A percentile compares a stretch with the other conserved stretches of the same genome.
Evolutionary conservation across 2,329 filamentous ascomycete species (phyloP).

Genomic region (Alternaria brassicicola): DNA sequence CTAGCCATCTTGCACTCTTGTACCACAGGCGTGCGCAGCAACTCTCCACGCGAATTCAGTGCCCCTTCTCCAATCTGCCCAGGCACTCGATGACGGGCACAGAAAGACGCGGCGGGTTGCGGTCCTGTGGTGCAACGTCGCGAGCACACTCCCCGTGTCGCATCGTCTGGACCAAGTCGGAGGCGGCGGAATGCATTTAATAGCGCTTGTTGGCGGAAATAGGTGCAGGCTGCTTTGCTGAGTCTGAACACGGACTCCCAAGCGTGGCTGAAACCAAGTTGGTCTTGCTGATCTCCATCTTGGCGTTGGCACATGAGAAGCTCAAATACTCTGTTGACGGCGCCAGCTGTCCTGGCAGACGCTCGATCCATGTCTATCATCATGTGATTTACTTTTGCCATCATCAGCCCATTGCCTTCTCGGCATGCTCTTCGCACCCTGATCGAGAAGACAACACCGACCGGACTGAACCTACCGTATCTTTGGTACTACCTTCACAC

Average conservation of each 20-base stretch:
- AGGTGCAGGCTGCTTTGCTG: slow-evolving; percentile 14
- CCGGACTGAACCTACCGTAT: neutral
- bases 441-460: neutral
- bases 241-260: slow-evolving; percentile 16
- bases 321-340: slow-evolving; percentile 4
- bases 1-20: slow-evolving; percentile 4
- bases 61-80: neutral
- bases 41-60: slow-evolving; percentile 9
- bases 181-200: slow-evolving; percentile 6
- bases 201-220: slow-evolving; percentile 19
- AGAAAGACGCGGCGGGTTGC: slow-evolving; percentile 1
- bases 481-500: neutral
- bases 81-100: slow-evolving; percentile 5
- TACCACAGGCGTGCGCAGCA: slow-evolving; percentile 5
- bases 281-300: slow-evolving; percentile 28
- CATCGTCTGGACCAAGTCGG: slow-evolving; percentile 2
- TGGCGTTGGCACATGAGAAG: slow-evolving; percentile 20
- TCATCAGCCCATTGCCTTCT: neutral
- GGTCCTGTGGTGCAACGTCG: slow-evolving; percentile 13
- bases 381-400: neutral
- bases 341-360: slow-evolving; percentile 7
- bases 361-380: neutral
- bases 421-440: neutral
- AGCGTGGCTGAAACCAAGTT: slow-evolving; percentile 38
- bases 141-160: slow-evolving; percentile 1